These are phyloP conservation scores for Populus euphratica DNA, from an alignment of 345 rosid genomes.

Conservation along the genomic window DNA sequence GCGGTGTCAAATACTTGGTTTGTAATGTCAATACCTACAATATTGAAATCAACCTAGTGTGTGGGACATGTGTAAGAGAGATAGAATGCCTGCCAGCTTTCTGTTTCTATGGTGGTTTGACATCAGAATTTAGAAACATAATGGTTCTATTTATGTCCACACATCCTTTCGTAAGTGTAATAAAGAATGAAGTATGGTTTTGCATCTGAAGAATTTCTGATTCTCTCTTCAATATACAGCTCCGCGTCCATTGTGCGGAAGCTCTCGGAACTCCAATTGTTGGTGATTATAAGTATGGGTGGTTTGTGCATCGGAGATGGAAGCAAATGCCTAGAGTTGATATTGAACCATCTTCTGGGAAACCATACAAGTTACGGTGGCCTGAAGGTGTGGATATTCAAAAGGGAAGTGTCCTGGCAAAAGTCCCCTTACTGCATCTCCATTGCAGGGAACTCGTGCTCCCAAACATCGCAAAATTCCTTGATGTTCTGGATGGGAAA, in stretches of 20 bases:
- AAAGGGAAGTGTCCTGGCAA: constrained; percentile 88
- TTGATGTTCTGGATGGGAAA: constrained; percentile 35
- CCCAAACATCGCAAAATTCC: constrained; percentile 75
- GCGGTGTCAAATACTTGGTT: too few relatives aligned
- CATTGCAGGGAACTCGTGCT: constrained; percentile 81
- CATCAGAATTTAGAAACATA: too few relatives aligned
- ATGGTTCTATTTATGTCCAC: too few relatives aligned
- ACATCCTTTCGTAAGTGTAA: too few relatives aligned
- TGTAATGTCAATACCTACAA: too few relatives aligned
- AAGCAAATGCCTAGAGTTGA: constrained; percentile 72
- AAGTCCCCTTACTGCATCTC: constrained; percentile 84
- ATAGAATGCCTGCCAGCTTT: too few relatives aligned
- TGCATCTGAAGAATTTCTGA: background rate
- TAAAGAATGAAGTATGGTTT: too few relatives aligned
- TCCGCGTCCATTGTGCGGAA: constrained; percentile 93
- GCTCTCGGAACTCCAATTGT: constrained; percentile 93
- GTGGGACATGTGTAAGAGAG: too few relatives aligned
- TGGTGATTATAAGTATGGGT: constrained; percentile 87
- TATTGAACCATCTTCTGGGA: constrained; percentile 62
- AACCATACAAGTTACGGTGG: constrained; percentile 72
- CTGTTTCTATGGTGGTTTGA: too few relatives aligned
- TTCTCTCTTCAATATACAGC: constrained; percentile 38
- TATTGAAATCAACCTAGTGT: too few relatives aligned
- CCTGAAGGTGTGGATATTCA: constrained; percentile 80
- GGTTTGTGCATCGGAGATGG: constrained; percentile 87